Evolutionary conservation across 257 asterid species (phyloP), one percentile per base, ranked within the genome.

Genomic region (Primulina eburnea): DNA sequence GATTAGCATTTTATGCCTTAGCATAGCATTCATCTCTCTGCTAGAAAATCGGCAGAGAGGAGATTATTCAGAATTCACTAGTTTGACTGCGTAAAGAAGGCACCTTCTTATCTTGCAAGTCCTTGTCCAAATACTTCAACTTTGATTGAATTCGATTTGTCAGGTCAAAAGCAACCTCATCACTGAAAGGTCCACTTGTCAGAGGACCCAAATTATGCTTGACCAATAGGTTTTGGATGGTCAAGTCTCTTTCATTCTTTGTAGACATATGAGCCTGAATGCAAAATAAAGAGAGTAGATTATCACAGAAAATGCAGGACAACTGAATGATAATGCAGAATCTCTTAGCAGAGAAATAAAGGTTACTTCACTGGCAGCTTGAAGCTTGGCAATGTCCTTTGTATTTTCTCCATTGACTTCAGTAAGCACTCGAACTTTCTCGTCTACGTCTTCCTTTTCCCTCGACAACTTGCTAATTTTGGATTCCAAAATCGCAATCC

Each of bases 101-200:
- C 67, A 90, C 99, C 97, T 87, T 90, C 79, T 88, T 87, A 64
- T 83, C 90, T 62, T 78, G 83, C 83, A 87, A 80, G 67, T 94
- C 97, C 72, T 81, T 82, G 52, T 72, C 74, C 26, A 86, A 76
- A 65, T 82, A 84, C 78, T 60, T 70, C 78, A 89, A 80, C 83
- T 90, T 92, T 57, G 79, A 80, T 61, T 71, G 73, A 47, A 94
- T 78, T 70, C 89, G 88, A 75, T 77, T 78, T 67, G 84, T 76
- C 80, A 91, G 92, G 82, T 82, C 86, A 73, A 61, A 40, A 75
- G 92, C 91, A 79, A 83, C 87, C 62, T 91, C 97, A 75, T 89
- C 92, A 68, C 86, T 86, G 66, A 85, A 82, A 30, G 88, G 83
- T 7, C 78, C 77, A 73, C 69, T 86, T 56, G 96, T 88, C 65